These are phyloP conservation scores for Fraxinus nigra DNA, from an alignment of 305 asterid genomes.

Conservation along the genomic window DNA sequence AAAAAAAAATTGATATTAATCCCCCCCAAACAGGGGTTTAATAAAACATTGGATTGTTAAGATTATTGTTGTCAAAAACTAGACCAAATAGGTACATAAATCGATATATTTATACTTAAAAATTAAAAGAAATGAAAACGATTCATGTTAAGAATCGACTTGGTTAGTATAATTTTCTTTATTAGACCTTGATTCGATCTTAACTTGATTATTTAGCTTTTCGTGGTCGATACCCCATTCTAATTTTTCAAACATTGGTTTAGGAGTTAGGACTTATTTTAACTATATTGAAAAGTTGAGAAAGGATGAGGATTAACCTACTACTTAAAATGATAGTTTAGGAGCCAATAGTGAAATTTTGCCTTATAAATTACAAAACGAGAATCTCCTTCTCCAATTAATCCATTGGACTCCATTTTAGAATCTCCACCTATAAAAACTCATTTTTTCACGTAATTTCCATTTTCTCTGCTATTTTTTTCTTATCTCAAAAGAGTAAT, in stretches of 20 bases:
- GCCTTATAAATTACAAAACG: neutral
- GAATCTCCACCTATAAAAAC: conserved; percentile 19
- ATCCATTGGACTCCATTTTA: neutral
- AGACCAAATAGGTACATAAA: neutral
- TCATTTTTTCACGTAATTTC: neutral
- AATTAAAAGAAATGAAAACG: too few relatives aligned
- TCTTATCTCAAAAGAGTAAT: conserved; percentile 1
- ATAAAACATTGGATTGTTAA: neutral
- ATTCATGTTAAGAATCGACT: neutral
- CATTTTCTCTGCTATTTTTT: conserved; percentile 16
- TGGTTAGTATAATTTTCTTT: too few relatives aligned
- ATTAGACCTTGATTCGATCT: neutral
- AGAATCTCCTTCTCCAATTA: neutral
- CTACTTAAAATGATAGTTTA: neutral
- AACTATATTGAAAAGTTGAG: neutral
- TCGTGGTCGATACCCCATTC: neutral
- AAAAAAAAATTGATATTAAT: too few relatives aligned
- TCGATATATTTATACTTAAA: too few relatives aligned
- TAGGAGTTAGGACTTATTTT: neutral
- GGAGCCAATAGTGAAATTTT: neutral
- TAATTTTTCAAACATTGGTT: neutral
- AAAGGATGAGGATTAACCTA: neutral
- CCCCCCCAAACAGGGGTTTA: too few relatives aligned
- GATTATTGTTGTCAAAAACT: too few relatives aligned
- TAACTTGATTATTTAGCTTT: neutral